Conservation (phyloP, 2,329 filamentous ascomycete species). For the Pseudopithomyces maydicus region DNA sequence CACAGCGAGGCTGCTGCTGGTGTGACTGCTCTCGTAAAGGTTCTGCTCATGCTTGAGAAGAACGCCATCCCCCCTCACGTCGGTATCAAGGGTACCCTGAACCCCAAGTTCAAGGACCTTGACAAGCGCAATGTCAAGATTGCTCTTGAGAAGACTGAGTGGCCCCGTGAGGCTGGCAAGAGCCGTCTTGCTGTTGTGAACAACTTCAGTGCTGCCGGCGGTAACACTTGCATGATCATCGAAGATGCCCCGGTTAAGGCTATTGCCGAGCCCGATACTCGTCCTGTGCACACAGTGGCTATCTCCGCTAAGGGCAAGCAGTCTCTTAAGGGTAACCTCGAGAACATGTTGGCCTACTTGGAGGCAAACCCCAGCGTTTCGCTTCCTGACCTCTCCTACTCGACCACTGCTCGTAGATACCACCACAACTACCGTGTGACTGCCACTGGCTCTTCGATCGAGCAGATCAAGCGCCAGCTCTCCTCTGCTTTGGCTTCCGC, state of each 20-base stretch:
- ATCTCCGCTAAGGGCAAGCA: neutral
- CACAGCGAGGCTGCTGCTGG: conserved; percentile 44
- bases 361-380: neutral
- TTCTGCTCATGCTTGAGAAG: conserved; percentile 34
- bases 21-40: conserved; percentile 38
- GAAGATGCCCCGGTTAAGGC: conserved; percentile 18
- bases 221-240: conserved; percentile 40
- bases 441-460: neutral
- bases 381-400: neutral
- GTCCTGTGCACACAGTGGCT: neutral
- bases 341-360: neutral
- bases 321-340: neutral
- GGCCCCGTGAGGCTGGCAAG: conserved; percentile 32
- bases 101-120: conserved; percentile 56
- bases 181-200: conserved; percentile 32
- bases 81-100: conserved; percentile 41
- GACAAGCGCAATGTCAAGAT: conserved; percentile 21
- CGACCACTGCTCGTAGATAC: neutral
- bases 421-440: neutral
- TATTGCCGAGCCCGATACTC: conserved; percentile 6
- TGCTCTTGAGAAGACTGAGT: conserved; percentile 52
- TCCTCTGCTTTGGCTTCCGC: neutral
- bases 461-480: neutral
- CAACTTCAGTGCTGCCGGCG: conserved; percentile 46
- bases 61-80: conserved; percentile 60